These are phyloP conservation scores for Strobilomyces echinocephalus DNA, from an alignment of 768 basidiomycete genomes.

Conservation along the genomic window DNA sequence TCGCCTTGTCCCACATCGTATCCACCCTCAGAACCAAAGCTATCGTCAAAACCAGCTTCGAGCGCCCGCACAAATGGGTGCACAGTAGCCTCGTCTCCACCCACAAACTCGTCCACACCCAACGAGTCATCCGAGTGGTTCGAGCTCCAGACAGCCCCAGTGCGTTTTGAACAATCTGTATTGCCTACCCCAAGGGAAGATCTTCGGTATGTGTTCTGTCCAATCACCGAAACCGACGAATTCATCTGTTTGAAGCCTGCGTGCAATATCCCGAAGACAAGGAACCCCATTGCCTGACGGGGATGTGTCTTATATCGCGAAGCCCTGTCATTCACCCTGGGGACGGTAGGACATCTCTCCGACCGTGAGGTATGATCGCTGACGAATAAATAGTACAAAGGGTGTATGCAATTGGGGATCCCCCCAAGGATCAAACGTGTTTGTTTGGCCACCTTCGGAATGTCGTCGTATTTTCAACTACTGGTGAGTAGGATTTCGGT, in stretches of 20 bases:
- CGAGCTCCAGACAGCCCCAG: no score
- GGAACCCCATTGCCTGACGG: conserved; percentile 30
- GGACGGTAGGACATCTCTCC: conserved; percentile 44
- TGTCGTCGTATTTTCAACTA: conserved; percentile 64
- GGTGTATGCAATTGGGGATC: conserved; percentile 66
- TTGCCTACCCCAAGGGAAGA: neutral
- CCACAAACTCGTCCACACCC: conserved; percentile 36
- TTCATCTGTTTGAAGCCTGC: conserved; percentile 29
- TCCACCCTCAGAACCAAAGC: conserved; percentile 43
- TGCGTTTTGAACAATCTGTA: neutral
- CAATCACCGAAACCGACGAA: neutral
- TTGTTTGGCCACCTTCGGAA: conserved; percentile 59
- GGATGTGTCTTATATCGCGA: conserved; percentile 52
- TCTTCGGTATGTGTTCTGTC: neutral
- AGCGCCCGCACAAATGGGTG: conserved; percentile 55
- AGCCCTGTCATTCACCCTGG: conserved; percentile 76
- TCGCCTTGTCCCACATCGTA: conserved; percentile 18
- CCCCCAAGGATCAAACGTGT: conserved; percentile 40
- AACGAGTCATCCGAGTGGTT: conserved; percentile 59
- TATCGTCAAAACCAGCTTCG: conserved; percentile 42
- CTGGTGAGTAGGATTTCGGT: conserved; percentile 37
- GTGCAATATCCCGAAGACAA: conserved; percentile 46
- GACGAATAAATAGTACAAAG: conserved; percentile 49
- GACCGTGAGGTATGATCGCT: neutral
- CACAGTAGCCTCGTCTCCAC: conserved; percentile 39